Percentiles rank a stretch among this genome's conserved stretches.
Conservation (phyloP, 2,329 filamentous ascomycete genomes). For the Pezicula radicicola region DNA sequence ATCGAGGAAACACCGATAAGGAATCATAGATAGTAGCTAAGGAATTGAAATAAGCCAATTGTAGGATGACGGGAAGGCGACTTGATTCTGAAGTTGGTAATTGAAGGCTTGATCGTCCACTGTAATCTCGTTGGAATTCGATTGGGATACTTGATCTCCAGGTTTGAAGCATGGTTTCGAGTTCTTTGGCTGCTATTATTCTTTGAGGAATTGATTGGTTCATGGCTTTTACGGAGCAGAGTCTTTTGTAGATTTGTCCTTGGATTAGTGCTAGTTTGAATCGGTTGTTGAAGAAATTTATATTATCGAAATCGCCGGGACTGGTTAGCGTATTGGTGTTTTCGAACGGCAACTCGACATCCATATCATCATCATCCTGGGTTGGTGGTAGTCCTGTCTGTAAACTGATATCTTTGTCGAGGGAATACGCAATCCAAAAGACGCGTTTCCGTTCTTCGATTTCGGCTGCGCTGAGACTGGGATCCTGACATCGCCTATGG, state of each 20-base stretch:
- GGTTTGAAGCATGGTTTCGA: constrained; percentile 8
- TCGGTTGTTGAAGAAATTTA: constrained; percentile 13
- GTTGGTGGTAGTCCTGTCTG: too few relatives aligned
- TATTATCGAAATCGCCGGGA: background rate
- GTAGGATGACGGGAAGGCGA: constrained; percentile 6
- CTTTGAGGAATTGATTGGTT: constrained; percentile 9
- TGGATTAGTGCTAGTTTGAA: constrained; percentile 19
- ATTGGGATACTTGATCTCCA: constrained; percentile 13
- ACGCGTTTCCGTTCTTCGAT: constrained; percentile 1
- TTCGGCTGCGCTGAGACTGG: constrained; percentile 5
- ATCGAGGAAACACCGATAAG: background rate
- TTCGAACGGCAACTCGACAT: constrained; percentile 17
- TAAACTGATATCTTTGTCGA: too few relatives aligned
- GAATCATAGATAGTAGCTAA: constrained; percentile 10
- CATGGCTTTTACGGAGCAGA: constrained; percentile 17
- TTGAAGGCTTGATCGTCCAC: background rate
- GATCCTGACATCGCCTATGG: constrained; percentile 14
- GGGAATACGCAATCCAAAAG: too few relatives aligned
- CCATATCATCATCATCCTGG: constrained; percentile 4
- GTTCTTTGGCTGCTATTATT: constrained; percentile 7
- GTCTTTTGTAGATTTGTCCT: constrained; percentile 21
- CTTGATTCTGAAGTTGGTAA: background rate
- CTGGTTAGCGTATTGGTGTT: background rate
- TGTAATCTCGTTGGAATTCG: constrained; percentile 1
- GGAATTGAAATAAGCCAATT: constrained; percentile 13